phyloP scores from a whole-genome alignment of 306 rosid species.

The Carpinus viminea region DNA sequence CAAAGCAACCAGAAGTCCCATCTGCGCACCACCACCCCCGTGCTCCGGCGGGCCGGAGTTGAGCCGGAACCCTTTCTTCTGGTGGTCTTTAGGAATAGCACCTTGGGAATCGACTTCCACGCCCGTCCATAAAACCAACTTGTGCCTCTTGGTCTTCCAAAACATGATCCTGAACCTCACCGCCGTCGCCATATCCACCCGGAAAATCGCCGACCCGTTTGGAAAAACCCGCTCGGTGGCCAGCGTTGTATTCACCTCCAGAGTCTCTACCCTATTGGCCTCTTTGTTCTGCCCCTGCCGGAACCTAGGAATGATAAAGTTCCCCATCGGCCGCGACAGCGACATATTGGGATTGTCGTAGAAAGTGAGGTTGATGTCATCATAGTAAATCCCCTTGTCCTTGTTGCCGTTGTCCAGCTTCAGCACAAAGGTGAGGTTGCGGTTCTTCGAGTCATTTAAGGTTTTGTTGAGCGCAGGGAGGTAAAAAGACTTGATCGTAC shows the following conservation, averaged over 20 bases:
- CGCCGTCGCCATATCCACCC: constrained; percentile 58
- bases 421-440: constrained; percentile 34
- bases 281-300: constrained; percentile 75
- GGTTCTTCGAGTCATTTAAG: constrained; percentile 36
- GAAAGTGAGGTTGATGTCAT: constrained; percentile 44
- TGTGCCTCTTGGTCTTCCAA: constrained; percentile 63
- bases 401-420: constrained; percentile 54
- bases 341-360: constrained; percentile 16
- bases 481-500: constrained; percentile 45
- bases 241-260: constrained; percentile 30
- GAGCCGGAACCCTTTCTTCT: constrained; percentile 46
- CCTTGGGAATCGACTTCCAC: constrained; percentile 51
- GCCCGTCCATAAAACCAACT: constrained; percentile 46
- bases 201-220: constrained; percentile 21
- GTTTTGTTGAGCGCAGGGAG: constrained; percentile 68
- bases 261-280: constrained; percentile 18
- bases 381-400: constrained; percentile 71
- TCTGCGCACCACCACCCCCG: constrained; percentile 26
- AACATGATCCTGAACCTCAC: constrained; percentile 69
- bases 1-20: constrained; percentile 29
- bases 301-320: constrained; percentile 32
- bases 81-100: background rate
- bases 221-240: background rate
- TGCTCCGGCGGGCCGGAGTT: constrained; percentile 45
- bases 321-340: constrained; percentile 28